Evolutionary conservation across 2,329 filamentous ascomycete genomes (phyloP).

Genomic region (Cladosporium cucumerinum): DNA sequence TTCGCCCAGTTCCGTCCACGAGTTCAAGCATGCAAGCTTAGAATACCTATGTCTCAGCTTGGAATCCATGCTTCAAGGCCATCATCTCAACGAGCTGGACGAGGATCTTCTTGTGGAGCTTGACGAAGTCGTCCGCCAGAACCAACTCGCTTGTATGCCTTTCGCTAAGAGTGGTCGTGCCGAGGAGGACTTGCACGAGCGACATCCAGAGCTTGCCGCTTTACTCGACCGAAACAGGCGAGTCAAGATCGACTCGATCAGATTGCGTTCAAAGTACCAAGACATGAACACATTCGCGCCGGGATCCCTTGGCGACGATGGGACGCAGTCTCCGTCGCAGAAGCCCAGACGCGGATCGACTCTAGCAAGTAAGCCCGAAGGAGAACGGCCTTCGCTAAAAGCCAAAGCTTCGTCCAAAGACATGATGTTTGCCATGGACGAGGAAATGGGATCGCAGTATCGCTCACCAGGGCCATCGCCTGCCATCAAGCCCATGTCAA

Average conservation of each 20-base stretch:
- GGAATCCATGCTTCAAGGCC: conserved; percentile 87
- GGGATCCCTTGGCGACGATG: conserved; percentile 62
- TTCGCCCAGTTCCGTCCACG: conserved; percentile 73
- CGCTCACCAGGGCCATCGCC: conserved; percentile 28
- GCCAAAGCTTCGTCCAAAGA: conserved; percentile 68
- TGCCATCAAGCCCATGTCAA: conserved; percentile 27
- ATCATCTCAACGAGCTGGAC: conserved; percentile 78
- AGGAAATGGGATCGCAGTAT: conserved; percentile 52
- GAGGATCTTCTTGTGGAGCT: conserved; percentile 74
- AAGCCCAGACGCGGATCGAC: conserved; percentile 42
- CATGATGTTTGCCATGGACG: conserved; percentile 93
- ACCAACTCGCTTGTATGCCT: conserved; percentile 75
- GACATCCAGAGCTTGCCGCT: conserved; percentile 59
- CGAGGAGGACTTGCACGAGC: conserved; percentile 63
- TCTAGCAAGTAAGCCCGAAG: conserved; percentile 35
- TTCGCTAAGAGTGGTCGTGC: conserved; percentile 73
- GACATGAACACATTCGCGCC: conserved; percentile 64
- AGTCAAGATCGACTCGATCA: conserved; percentile 71
- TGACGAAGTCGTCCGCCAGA: conserved; percentile 73
- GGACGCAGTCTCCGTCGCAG: conserved; percentile 44
- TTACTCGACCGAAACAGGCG: conserved; percentile 67
- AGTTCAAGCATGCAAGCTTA: conserved; percentile 83
- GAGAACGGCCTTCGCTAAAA: conserved; percentile 64
- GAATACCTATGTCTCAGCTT: conserved; percentile 91
- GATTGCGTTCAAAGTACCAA: conserved; percentile 60